Conservation (phyloP, 1,284 basidiomycete species). For the Mycosarcoma mackinlayi region DNA sequence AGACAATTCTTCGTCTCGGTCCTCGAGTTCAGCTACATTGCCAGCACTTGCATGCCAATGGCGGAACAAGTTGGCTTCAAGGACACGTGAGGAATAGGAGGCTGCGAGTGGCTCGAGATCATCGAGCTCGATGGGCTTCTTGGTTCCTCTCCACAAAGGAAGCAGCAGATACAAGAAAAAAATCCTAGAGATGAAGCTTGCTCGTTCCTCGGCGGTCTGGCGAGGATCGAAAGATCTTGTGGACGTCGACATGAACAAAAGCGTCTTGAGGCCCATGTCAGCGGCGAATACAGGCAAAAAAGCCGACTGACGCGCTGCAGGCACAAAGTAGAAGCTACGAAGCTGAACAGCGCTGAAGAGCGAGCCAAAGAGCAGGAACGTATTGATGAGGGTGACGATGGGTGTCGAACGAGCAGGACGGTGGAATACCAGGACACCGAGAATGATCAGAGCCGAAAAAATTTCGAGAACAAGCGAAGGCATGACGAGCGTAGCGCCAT, state of each 20-base stretch:
- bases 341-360: slow-evolving; percentile 25
- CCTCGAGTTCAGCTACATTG: neutral
- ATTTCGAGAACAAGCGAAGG: slow-evolving; percentile 12
- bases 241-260: slow-evolving; percentile 22
- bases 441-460: slow-evolving; percentile 14
- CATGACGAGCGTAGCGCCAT: slow-evolving; percentile 4
- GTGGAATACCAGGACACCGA: slow-evolving; percentile 4
- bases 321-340: slow-evolving; percentile 23
- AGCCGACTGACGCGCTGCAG: slow-evolving; percentile 8
- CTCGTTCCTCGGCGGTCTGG: slow-evolving; percentile 18
- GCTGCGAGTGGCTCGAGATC: slow-evolving; percentile 27
- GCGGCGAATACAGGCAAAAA: slow-evolving; percentile 18
- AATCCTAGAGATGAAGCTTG: slow-evolving; percentile 34
- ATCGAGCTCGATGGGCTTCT: slow-evolving; percentile 18
- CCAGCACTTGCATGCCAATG: slow-evolving; percentile 10
- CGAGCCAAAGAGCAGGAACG: slow-evolving; percentile 30
- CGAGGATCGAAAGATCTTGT: slow-evolving; percentile 24
- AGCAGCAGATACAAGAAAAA: slow-evolving; percentile 35
- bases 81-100: slow-evolving; percentile 10
- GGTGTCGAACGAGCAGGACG: slow-evolving; percentile 9
- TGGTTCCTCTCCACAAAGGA: slow-evolving; percentile 14
- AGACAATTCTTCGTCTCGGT: neutral
- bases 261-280: slow-evolving; percentile 12
- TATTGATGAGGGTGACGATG: slow-evolving; percentile 16
- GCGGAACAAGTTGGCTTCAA: slow-evolving; percentile 8